Evolutionary conservation across 2,329 filamentous ascomycete genomes (phyloP).

Genomic region (Hymenoscyphus salicellus): DNA sequence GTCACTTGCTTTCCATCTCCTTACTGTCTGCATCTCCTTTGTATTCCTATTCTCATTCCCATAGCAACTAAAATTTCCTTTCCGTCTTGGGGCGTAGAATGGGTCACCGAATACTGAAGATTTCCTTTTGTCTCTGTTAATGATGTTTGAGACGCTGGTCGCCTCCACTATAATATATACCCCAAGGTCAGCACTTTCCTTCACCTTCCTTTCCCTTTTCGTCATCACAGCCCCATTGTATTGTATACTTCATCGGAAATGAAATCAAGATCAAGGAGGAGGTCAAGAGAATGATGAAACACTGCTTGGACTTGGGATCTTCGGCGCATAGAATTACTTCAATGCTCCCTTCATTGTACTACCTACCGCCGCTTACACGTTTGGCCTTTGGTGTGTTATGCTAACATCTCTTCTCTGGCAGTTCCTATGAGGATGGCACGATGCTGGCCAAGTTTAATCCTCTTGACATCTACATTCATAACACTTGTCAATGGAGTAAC

Average conservation of each 20-base stretch:
- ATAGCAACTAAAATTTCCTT: conserved; percentile 16
- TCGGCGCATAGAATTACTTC: conserved; percentile 1
- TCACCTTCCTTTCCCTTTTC: conserved; percentile 3
- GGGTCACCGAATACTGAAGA: conserved; percentile 12
- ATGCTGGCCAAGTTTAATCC: conserved; percentile 32
- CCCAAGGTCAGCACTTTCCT: conserved; percentile 31
- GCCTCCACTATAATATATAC: conserved; percentile 32
- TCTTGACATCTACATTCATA: conserved; percentile 29
- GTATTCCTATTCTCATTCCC: conserved; percentile 35
- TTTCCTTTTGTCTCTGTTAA: conserved; percentile 28
- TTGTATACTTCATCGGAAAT: background rate
- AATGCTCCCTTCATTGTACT: conserved; percentile 9
- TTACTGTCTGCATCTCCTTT: conserved; percentile 18
- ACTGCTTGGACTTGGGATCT: conserved; percentile 6
- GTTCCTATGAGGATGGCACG: conserved; percentile 34
- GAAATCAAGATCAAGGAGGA: conserved; percentile 5
- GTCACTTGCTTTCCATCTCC: conserved; percentile 8
- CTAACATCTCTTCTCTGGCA: conserved; percentile 21
- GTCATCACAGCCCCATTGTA: background rate
- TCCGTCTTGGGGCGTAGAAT: conserved; percentile 14
- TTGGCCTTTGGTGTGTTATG: conserved; percentile 14
- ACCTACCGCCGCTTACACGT: conserved; percentile 9
- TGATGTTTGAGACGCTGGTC: conserved; percentile 37
- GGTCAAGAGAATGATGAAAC: conserved; percentile 15
- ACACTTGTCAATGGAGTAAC: conserved; percentile 23